These are phyloP conservation scores for Dactylellina haptotyla DNA, from an alignment of 2,329 filamentous ascomycete species.

Conservation along the genomic window DNA sequence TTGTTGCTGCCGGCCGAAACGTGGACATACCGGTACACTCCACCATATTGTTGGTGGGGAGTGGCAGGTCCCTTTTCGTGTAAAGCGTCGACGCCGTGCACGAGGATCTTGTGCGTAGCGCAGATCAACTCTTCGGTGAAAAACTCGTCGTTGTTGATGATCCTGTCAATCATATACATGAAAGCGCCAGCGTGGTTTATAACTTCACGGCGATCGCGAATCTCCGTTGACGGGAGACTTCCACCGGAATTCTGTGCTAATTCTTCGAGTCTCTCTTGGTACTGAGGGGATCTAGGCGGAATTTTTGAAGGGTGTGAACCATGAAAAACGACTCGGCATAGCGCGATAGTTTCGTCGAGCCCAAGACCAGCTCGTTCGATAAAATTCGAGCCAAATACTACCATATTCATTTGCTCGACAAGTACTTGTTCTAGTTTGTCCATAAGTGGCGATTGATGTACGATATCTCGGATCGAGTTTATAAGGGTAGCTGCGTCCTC, in stretches of 20 bases:
- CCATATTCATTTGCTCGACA: neutral
- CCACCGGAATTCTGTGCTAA: neutral
- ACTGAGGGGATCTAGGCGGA: neutral
- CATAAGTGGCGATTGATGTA: neutral
- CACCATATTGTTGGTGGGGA: neutral
- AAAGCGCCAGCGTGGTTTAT: slow-evolving; percentile 17
- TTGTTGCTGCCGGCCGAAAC: neutral
- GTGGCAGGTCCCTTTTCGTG: neutral
- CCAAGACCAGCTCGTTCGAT: neutral
- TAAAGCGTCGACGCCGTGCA: slow-evolving; percentile 1
- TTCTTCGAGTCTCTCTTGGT: neutral
- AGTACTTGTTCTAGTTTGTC: neutral
- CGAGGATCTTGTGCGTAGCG: slow-evolving; percentile 9
- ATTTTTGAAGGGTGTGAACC: neutral
- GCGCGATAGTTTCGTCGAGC: neutral
- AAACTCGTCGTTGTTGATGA: slow-evolving; percentile 4
- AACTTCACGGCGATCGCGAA: slow-evolving; percentile 14
- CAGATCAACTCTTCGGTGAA: slow-evolving; percentile 17
- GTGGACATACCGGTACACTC: neutral
- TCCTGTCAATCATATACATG: slow-evolving; percentile 6
- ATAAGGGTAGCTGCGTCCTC: neutral
- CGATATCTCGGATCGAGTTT: neutral
- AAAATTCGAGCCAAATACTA: slow-evolving; percentile 5
- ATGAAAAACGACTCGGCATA: neutral
- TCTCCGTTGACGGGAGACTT: neutral